Evolutionary conservation across 805 yeast genomes (phyloP), one percentile per base, ranked within the genome.

Genomic region (Myxozyma melibiosi): DNA sequence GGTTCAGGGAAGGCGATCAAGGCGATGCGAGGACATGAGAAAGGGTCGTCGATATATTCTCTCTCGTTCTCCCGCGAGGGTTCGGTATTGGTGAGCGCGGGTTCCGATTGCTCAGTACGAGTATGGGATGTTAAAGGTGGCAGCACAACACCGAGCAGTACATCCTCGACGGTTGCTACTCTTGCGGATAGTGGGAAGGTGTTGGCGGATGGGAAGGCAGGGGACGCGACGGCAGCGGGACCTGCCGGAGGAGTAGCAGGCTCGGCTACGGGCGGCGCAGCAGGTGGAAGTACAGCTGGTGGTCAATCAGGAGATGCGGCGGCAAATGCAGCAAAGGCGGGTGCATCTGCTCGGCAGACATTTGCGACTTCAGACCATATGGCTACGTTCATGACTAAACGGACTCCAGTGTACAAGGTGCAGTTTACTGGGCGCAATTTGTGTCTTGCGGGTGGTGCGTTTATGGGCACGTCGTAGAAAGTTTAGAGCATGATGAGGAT

Each of bases 121-220:
- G 96, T 90, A 2, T 94, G 99, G 99, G 98, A 94, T 72, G 84
- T 90, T 51, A 90, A 88, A 70, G 82, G 84, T 66, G 90, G 89
- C 52, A 90, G 52, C 24, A 57, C 65, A 2, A 30, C 60, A n/a
- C 55, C 63, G 8, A 24, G 38, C 9, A 45, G 50, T 27, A 33
- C 50, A 18, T 34, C 50, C 4, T 4, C 50, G 9, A 22, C 50
- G 4, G 20, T 14, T 13, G 31, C 22, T 16, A 51, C 39, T 18
- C 14, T 20, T 24, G 43, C 46, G n/a, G 18, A 35, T 20, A 40
- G 38, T 39, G 53, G 20, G 13, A 39, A 18, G 7, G 53, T 11
- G 5, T 7, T 16, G 5, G 47, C 33, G n/a, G 9, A 16, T 14
- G 47, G 47, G 9, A 28, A 25, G 18, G 33, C 35, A 9, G 33